phyloP scores from a whole-genome alignment of 495 filamentous ascomycete genomes.

The Penicilliopsis zonata region DNA sequence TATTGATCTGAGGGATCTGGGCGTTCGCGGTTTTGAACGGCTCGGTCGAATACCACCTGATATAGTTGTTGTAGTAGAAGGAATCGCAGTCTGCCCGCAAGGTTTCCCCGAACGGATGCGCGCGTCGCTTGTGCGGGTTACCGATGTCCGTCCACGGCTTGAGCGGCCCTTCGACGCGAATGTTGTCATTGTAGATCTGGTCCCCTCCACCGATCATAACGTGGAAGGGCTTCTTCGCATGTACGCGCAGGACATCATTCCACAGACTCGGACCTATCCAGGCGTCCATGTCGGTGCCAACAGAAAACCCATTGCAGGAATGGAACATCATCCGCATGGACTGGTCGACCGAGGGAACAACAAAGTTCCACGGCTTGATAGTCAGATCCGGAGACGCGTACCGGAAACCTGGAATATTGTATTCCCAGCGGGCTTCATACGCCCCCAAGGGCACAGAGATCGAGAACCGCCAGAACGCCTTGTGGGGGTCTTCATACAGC shows the following conservation, averaged over 20 bases:
- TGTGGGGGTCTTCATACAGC: slow-evolving; percentile 66
- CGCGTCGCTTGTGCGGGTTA: slow-evolving; percentile 72
- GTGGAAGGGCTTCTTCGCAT: slow-evolving; percentile 65
- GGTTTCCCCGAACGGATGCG: slow-evolving; percentile 60
- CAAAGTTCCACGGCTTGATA: slow-evolving; percentile 44
- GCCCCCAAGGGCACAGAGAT: slow-evolving; percentile 38
- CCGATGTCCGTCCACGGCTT: slow-evolving; percentile 65
- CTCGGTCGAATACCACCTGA: slow-evolving; percentile 73
- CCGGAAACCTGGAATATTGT: slow-evolving; percentile 29
- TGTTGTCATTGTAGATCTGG: slow-evolving; percentile 89
- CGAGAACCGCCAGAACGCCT: slow-evolving; percentile 74
- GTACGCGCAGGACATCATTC: slow-evolving; percentile 75
- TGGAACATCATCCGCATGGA: slow-evolving; percentile 95
- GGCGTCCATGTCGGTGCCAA: slow-evolving; percentile 77
- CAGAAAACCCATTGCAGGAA: slow-evolving; percentile 92
- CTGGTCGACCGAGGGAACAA: slow-evolving; percentile 62
- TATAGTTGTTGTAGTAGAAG: slow-evolving; percentile 84
- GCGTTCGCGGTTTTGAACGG: slow-evolving; percentile 77
- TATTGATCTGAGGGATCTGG: slow-evolving; percentile 83
- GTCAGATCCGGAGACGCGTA: slow-evolving; percentile 25
- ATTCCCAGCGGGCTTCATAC: slow-evolving; percentile 38
- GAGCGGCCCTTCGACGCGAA: slow-evolving; percentile 72
- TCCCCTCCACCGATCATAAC: slow-evolving; percentile 95
- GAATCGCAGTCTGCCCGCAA: slow-evolving; percentile 71
- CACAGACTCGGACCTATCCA: slow-evolving; percentile 76